Conservation (phyloP, 306 rosid species). For the Pyrus bretschneideri region DNA sequence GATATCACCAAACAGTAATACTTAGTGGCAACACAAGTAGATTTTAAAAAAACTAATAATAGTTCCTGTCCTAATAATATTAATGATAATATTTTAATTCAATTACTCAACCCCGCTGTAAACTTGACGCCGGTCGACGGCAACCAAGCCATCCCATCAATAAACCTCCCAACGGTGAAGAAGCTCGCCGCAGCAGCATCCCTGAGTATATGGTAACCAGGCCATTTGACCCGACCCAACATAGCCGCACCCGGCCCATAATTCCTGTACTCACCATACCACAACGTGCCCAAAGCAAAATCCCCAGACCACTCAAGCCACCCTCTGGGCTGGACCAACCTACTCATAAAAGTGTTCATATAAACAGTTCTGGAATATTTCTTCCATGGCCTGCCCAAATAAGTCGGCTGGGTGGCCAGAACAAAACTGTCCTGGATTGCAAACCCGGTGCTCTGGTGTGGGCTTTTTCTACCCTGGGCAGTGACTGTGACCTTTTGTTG, state of each 20-base stretch:
- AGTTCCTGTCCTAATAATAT: background rate
- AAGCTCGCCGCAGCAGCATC: constrained; percentile 36
- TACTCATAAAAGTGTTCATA: constrained; percentile 66
- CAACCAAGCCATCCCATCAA: constrained; percentile 58
- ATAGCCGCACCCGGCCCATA: constrained; percentile 56
- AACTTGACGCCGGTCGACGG: constrained; percentile 62
- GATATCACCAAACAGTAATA: too few relatives aligned
- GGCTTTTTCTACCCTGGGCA: constrained; percentile 75
- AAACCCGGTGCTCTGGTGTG: constrained; percentile 76
- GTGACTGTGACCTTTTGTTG: constrained; percentile 72
- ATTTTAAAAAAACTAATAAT: too few relatives aligned
- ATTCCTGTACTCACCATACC: constrained; percentile 82
- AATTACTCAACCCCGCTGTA: constrained; percentile 40
- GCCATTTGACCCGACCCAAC: constrained; percentile 52
- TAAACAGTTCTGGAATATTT: constrained; percentile 60
- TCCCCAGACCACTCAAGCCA: constrained; percentile 84
- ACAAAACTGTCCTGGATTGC: constrained; percentile 57
- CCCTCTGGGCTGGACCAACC: constrained; percentile 67
- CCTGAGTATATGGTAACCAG: constrained; percentile 54
- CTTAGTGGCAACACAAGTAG: too few relatives aligned
- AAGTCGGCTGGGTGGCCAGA: constrained; percentile 67
- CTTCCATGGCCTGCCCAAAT: constrained; percentile 81
- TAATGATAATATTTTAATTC: background rate
- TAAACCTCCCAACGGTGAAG: constrained; percentile 47
- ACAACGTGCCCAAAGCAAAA: constrained; percentile 63